Percentiles rank a stretch among this genome's conserved stretches.
Conservation (phyloP, 2,329 filamentous ascomycete genomes). For the Fonsecaea nubica region DNA sequence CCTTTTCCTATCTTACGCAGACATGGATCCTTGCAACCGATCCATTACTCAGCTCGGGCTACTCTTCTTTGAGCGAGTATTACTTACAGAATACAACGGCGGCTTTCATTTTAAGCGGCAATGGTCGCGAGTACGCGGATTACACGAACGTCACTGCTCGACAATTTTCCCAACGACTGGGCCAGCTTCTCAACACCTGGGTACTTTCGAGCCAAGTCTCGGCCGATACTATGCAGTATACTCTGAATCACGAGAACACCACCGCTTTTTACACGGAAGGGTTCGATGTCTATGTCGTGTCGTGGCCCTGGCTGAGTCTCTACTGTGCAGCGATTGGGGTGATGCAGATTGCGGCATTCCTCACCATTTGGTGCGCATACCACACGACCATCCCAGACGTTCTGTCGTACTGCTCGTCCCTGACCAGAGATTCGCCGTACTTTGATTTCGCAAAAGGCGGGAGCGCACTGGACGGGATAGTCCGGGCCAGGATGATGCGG, state of each 20-base stretch:
- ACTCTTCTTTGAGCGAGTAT: slow-evolving; percentile 31
- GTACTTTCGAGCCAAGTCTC: slow-evolving; percentile 28
- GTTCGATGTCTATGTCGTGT: slow-evolving; percentile 25
- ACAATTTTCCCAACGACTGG: slow-evolving; percentile 35
- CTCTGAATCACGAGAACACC: slow-evolving; percentile 13
- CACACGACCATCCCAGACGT: slow-evolving; percentile 32
- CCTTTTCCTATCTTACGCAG: slow-evolving; percentile 19
- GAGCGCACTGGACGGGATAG: slow-evolving; percentile 21
- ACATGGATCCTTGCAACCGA: slow-evolving; percentile 32
- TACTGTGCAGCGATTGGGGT: slow-evolving; percentile 31
- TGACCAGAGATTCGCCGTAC: slow-evolving; percentile 30
- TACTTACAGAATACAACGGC: slow-evolving; percentile 32
- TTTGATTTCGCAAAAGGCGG: slow-evolving; percentile 27
- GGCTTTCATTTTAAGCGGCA: slow-evolving; percentile 32
- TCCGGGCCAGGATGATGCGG: slow-evolving; percentile 18
- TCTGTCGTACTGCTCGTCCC: slow-evolving; percentile 30
- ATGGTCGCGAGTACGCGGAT: slow-evolving; percentile 28
- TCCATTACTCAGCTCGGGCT: slow-evolving; percentile 24
- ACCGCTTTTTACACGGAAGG: slow-evolving; percentile 20
- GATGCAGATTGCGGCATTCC: slow-evolving; percentile 29
- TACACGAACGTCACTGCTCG: slow-evolving; percentile 33
- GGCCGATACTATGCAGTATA: slow-evolving; percentile 24
- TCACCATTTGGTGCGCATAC: slow-evolving; percentile 32
- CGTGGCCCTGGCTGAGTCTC: slow-evolving; percentile 24
- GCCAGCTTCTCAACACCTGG: slow-evolving; percentile 35